A percentile compares a stretch with the other conserved stretches of the same genome.
Evolutionary conservation across 2,329 filamentous ascomycete genomes (phyloP).

Genomic region (Cordyceps cateniannulata): DNA sequence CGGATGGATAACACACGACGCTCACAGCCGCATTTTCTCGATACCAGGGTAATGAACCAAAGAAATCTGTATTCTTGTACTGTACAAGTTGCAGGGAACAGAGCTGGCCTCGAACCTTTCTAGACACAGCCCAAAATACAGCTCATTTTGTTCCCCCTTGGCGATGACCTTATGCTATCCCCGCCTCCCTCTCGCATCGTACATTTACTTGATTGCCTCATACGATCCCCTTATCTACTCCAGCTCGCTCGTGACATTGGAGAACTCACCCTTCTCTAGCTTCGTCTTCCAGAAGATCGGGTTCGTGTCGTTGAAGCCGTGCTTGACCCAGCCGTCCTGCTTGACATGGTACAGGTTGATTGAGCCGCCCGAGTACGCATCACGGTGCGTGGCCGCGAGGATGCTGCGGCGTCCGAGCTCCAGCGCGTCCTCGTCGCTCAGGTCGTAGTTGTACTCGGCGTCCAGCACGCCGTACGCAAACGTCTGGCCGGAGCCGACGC

Average conservation of each 20-base stretch:
- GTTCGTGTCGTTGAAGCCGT: slow-evolving; percentile 97
- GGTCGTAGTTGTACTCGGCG: slow-evolving; percentile 86
- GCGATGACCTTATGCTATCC: not conserved
- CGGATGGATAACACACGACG: not conserved
- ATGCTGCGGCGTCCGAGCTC: slow-evolving; percentile 90
- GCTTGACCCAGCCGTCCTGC: slow-evolving; percentile 98
- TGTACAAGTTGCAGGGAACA: slow-evolving; percentile 22
- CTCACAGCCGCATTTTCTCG: not conserved
- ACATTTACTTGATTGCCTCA: not conserved
- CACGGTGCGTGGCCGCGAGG: slow-evolving; percentile 89
- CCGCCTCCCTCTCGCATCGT: not conserved
- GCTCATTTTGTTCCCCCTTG: not conserved
- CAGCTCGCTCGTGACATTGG: slow-evolving; percentile 79
- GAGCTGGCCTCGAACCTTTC: not conserved
- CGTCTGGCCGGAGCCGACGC: slow-evolving; percentile 95
- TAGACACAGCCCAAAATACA: not conserved
- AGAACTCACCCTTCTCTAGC: slow-evolving; percentile 97
- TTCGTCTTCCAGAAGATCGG: slow-evolving; percentile 99
- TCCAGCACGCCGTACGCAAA: slow-evolving; percentile 98
- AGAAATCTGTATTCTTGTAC: slow-evolving; percentile 16
- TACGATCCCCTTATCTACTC: slow-evolving; percentile 35
- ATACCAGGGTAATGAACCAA: not conserved
- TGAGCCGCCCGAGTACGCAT: slow-evolving; percentile 97
- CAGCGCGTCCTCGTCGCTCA: slow-evolving; percentile 80
- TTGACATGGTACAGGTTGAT: slow-evolving; percentile 99